These are phyloP conservation scores for Tillandsia leiboldiana DNA, from an alignment of 176 grass and related monocot genomes.

Conservation along the genomic window DNA sequence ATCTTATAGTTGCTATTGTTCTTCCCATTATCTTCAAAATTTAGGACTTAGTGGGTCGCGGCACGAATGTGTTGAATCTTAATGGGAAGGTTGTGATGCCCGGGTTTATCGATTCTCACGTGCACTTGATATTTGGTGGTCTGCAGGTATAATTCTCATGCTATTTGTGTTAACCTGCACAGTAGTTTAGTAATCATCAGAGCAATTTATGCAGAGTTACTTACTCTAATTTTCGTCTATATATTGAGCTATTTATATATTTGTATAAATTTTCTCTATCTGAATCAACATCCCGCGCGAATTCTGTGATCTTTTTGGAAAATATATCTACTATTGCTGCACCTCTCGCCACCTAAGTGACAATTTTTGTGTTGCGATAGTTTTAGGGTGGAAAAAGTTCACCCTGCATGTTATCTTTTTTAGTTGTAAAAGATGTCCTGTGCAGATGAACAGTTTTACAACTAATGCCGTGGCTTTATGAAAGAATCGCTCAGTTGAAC, in stretches of 20 bases:
- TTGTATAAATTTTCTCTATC: too few relatives aligned
- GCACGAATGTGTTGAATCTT: slow-evolving; percentile 47
- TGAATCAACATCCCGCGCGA: too few relatives aligned
- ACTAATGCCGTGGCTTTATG: too few relatives aligned
- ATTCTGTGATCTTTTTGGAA: too few relatives aligned
- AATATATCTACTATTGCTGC: too few relatives aligned
- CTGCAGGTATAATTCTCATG: slow-evolving; percentile 33
- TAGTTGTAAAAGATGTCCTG: neutral
- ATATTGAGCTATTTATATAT: too few relatives aligned
- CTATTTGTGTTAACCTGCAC: neutral
- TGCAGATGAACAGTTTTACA: neutral
- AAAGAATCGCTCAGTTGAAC: too few relatives aligned
- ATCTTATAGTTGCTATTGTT: neutral
- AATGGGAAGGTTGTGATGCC: slow-evolving; percentile 72
- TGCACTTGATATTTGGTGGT: slow-evolving; percentile 64
- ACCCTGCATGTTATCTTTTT: neutral
- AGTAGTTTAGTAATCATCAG: too few relatives aligned
- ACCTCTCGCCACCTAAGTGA: too few relatives aligned
- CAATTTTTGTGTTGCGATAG: neutral
- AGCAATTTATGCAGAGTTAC: too few relatives aligned
- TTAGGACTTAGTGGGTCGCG: slow-evolving; percentile 44
- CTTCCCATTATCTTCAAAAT: neutral
- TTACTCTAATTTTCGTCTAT: too few relatives aligned
- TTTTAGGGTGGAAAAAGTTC: neutral
- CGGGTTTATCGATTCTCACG: slow-evolving; percentile 91